phyloP scores from a whole-genome alignment of 2,329 filamentous ascomycete genomes.

The Clathrospora elynae region DNA sequence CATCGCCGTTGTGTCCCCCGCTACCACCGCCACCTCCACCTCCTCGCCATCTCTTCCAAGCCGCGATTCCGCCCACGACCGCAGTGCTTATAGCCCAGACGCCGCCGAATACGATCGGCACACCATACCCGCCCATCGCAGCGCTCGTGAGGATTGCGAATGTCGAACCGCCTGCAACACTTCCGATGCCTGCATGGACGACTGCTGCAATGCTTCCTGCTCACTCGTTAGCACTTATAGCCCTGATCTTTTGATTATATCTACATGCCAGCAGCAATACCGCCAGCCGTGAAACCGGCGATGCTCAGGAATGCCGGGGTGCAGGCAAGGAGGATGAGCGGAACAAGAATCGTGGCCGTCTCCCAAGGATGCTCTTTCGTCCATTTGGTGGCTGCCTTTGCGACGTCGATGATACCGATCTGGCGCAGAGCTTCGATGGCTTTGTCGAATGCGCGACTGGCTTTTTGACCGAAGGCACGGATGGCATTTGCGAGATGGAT shows the following conservation, averaged over 20 bases:
- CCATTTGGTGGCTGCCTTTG: conserved; percentile 6
- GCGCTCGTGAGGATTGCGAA: conserved; percentile 34
- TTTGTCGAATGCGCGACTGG: background rate
- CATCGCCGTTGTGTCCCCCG: no score
- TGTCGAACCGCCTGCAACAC: conserved; percentile 22
- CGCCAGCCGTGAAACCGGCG: conserved; percentile 3
- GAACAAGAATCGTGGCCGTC: conserved; percentile 4
- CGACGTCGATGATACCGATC: background rate
- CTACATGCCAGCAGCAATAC: conserved; percentile 4
- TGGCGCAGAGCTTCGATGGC: background rate
- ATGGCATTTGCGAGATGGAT: conserved; percentile 1
- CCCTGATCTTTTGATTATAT: background rate
- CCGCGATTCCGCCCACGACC: background rate
- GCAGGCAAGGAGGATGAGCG: conserved; percentile 5
- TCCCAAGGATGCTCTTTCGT: conserved; percentile 9
- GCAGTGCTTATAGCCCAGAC: conserved; percentile 4
- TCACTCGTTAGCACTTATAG: background rate
- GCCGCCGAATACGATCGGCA: conserved; percentile 11
- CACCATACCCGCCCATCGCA: conserved; percentile 29
- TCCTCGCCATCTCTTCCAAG: no score
- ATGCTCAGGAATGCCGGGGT: conserved; percentile 8
- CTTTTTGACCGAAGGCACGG: background rate
- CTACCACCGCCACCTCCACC: no score
- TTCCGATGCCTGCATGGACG: conserved; percentile 27
- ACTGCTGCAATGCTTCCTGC: conserved; percentile 30